A percentile compares a stretch with the other conserved stretches of the same genome.
Evolutionary conservation across 495 filamentous ascomycete species (phyloP).

Genomic region (Acidiella bohemica): DNA sequence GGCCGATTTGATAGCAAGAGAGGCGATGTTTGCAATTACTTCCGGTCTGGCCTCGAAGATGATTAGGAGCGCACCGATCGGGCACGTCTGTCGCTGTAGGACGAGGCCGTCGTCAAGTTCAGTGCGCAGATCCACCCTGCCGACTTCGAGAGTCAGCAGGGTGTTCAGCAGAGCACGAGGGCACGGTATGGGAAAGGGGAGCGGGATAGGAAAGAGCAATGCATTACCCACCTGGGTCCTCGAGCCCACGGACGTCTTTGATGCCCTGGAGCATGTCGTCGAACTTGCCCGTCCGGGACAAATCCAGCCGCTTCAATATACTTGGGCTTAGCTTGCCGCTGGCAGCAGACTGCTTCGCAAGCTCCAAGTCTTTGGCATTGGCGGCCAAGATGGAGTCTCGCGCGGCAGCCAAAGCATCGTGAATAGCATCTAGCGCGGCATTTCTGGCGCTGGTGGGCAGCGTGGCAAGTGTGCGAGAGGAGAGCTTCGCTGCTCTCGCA

Average conservation of each 20-base stretch:
- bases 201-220: not conserved
- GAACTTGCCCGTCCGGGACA: conserved; percentile 77
- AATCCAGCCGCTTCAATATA: conserved; percentile 79
- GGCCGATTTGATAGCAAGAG: conserved; percentile 92
- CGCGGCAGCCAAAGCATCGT: conserved; percentile 52
- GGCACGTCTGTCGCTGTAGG: conserved; percentile 76
- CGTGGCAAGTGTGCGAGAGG: conserved; percentile 28
- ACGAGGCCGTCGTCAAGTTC: conserved; percentile 77
- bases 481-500: conserved; percentile 26
- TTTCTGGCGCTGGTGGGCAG: conserved; percentile 44
- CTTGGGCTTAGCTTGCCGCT: conserved; percentile 67
- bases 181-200: not conserved
- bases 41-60: conserved; percentile 97
- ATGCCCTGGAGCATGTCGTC: conserved; percentile 97
- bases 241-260: conserved; percentile 69
- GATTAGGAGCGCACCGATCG: conserved; percentile 89
- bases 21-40: conserved; percentile 96
- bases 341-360: conserved; percentile 56
- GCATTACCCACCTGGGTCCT: conserved; percentile 63
- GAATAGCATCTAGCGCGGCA: conserved; percentile 68
- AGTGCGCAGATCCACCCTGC: conserved; percentile 69
- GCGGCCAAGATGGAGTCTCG: conserved; percentile 68
- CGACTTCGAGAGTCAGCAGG: conserved; percentile 44
- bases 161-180: conserved; percentile 6
- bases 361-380: conserved; percentile 66